Evolutionary conservation across 1,284 basidiomycete species (phyloP), one percentile per base, ranked within the genome.

Genomic region (Cutaneotrichosporon mucoides): DNA sequence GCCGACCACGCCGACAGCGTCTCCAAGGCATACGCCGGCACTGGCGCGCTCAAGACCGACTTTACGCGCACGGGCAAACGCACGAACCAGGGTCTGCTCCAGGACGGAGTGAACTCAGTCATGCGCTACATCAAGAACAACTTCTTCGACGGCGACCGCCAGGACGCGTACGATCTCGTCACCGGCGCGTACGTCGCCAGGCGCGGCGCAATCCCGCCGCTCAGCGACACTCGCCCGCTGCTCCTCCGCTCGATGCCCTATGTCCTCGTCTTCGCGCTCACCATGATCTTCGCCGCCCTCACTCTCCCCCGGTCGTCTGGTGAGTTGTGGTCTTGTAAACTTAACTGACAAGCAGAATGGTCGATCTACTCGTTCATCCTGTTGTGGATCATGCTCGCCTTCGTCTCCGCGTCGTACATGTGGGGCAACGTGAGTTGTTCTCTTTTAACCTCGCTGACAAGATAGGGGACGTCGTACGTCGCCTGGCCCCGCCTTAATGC

Each of bases 61-160:
- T 98, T 92, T 75, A 99, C 94, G 8, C 83, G 92, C 51, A 98
- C 93, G 0, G 95, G 93, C 68, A 89, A 89, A 76, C 84, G 94
- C 24, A 92, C 91, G 3, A 85, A 82, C 55, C 84, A 86, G 63
- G 95, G 95, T 35, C 76, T 82, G 35, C 69, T 96, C 50, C 86
- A 93, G 71, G 96, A 99, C 77, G 91, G 92, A 1, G 81, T 87
- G 76, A 99, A 98, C 77, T 89, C 89, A 15, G 75, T 87, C 2
- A 83, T 87, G 78, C 86, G 96, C 62, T 99, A 99, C 75, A 73
- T 97, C 66, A 93, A 89, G 82, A 99, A 99, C 81, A 99, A 97
- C 76, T 94, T 92, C 80, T 90, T 97, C 70, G 96, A 99, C 75
- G 96, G 96, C 6, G 84, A 92, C 54, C 82, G 94, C 71, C 69